Conservation (phyloP, 257 asterid genomes). For the Avicennia marina region DNA sequence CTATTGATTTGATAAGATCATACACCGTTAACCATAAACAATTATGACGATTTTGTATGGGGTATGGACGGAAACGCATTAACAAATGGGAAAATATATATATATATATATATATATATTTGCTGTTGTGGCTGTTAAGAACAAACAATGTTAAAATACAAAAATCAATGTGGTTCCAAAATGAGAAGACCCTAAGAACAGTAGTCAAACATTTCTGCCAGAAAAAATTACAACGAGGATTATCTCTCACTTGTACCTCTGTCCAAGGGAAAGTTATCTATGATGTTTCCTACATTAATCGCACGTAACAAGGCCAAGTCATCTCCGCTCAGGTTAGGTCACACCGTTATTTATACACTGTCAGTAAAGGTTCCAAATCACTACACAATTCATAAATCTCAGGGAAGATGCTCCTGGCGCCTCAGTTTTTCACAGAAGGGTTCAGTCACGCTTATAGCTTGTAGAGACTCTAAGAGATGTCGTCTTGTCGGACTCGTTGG, state of each 20-base stretch:
- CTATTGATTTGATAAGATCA: too few relatives aligned
- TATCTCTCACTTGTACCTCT: slow-evolving; percentile 29
- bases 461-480: not conserved
- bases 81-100: too few relatives aligned
- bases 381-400: slow-evolving; percentile 19
- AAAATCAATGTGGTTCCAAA: slow-evolving; percentile 20
- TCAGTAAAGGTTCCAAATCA: slow-evolving; percentile 19
- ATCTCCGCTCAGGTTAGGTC: slow-evolving; percentile 21
- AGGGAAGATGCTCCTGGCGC: not conserved
- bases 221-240: slow-evolving; percentile 31
- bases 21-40: too few relatives aligned
- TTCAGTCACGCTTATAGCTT: too few relatives aligned
- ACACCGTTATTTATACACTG: slow-evolving; percentile 23
- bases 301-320: slow-evolving; percentile 12
- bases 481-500: not conserved
- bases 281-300: slow-evolving; percentile 33
- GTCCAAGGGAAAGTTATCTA: slow-evolving; percentile 26
- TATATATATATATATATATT: too few relatives aligned
- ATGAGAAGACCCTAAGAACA: slow-evolving; percentile 21
- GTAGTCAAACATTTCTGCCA: slow-evolving; percentile 27
- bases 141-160: slow-evolving; percentile 30
- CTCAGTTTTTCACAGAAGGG: too few relatives aligned
- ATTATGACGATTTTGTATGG: too few relatives aligned
- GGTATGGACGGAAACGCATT: not conserved
- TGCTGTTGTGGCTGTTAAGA: slow-evolving; percentile 14